Percentiles rank a stretch among this genome's conserved stretches.
phyloP scores from a whole-genome alignment of 2,329 filamentous ascomycete genomes.

The Alternaria brassicae region DNA sequence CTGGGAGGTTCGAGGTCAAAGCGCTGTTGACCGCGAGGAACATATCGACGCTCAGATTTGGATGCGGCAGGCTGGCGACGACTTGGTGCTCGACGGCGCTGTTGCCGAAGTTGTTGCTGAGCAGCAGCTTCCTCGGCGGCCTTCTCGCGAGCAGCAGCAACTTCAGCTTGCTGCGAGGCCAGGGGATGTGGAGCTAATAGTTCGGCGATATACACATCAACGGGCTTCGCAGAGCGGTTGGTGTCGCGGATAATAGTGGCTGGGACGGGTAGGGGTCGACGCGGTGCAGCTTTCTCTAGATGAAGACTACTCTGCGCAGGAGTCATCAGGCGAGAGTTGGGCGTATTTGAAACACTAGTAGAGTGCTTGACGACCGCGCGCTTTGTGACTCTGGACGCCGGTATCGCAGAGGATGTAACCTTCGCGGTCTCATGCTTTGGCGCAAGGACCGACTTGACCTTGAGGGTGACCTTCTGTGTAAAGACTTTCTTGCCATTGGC shows the following conservation, averaged over 20 bases:
- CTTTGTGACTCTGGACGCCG: neutral
- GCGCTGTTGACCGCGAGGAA: neutral
- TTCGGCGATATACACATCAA: neutral
- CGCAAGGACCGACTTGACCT: neutral
- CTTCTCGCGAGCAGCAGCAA: neutral
- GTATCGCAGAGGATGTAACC: neutral
- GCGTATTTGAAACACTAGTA: neutral
- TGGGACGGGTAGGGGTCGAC: neutral
- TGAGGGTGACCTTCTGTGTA: neutral
- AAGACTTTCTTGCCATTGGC: neutral
- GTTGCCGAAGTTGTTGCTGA: no score
- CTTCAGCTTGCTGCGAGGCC: neutral
- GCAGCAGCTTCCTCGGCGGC: neutral
- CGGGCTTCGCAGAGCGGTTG: neutral
- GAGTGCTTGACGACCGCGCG: neutral
- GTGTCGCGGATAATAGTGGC: neutral
- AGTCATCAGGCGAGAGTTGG: neutral
- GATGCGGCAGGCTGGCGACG: neutral
- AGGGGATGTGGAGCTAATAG: neutral
- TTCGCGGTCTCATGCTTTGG: neutral
- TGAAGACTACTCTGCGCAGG: neutral
- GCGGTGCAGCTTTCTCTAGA: neutral
- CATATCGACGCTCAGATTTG: neutral
- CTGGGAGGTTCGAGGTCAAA: neutral
- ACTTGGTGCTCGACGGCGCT: neutral